phyloP scores from a whole-genome alignment of 1,284 basidiomycete genomes.

The Ustilago crameri region DNA sequence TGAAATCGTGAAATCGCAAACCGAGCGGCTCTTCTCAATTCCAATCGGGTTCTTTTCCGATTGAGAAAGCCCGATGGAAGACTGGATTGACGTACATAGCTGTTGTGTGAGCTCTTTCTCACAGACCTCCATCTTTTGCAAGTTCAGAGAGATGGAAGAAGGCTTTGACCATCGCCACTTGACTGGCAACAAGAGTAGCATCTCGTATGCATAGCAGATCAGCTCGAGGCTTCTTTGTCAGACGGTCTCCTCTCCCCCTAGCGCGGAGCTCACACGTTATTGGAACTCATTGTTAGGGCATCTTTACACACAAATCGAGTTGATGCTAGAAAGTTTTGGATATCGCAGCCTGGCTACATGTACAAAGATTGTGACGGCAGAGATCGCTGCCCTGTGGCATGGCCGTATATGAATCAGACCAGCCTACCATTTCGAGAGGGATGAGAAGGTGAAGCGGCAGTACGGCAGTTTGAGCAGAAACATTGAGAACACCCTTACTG shows the following conservation, averaged over 20 bases:
- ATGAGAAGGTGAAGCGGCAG: not conserved
- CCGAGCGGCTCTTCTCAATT: constrained; percentile 5
- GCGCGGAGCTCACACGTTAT: too few relatives aligned
- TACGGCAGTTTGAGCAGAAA: not conserved
- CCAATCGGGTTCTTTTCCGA: not conserved
- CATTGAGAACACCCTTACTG: not conserved
- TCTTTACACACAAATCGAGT: not conserved
- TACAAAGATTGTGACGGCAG: constrained; percentile 20
- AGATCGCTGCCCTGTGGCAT: not conserved
- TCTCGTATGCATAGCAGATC: too few relatives aligned
- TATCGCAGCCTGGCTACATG: constrained; percentile 49
- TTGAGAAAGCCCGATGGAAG: constrained; percentile 7
- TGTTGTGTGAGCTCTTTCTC: too few relatives aligned
- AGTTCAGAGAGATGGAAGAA: too few relatives aligned
- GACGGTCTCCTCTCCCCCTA: too few relatives aligned
- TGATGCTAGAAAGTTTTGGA: constrained; percentile 16
- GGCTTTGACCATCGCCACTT: too few relatives aligned
- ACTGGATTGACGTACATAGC: too few relatives aligned
- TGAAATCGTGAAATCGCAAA: constrained; percentile 8
- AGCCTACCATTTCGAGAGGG: constrained; percentile 8
- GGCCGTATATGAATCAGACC: not conserved
- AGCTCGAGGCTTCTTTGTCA: too few relatives aligned
- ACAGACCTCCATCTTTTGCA: too few relatives aligned
- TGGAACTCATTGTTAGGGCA: too few relatives aligned
- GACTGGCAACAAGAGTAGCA: too few relatives aligned